Evolutionary conservation across 2,329 filamentous ascomycete species (phyloP).

Genomic region (Venturia aucupariae): DNA sequence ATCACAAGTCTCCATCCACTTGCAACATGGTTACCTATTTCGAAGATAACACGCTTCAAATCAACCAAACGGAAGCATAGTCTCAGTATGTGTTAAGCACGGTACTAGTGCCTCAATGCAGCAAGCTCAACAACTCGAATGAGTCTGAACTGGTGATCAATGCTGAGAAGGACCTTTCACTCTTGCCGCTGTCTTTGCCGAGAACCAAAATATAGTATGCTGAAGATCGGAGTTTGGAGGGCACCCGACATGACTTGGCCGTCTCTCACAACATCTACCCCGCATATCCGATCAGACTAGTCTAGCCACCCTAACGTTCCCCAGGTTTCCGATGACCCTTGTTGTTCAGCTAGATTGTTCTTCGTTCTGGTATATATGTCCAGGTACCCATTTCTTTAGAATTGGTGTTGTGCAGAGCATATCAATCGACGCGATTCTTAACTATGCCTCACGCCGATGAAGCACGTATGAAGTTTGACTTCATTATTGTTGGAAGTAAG

Average conservation of each 20-base stretch:
- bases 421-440: neutral
- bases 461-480: slow-evolving; percentile 14
- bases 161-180: neutral
- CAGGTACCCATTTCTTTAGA: neutral
- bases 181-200: neutral
- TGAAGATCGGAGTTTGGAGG: neutral
- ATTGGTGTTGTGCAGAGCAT: neutral
- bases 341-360: neutral
- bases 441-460: neutral
- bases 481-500: slow-evolving; percentile 16
- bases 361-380: neutral
- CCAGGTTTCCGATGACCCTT: neutral
- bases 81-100: no score
- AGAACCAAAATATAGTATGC: neutral
- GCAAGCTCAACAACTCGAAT: neutral
- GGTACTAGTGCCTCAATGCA: neutral
- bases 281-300: neutral
- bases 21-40: neutral
- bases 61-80: no score
- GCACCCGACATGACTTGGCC: neutral
- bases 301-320: neutral
- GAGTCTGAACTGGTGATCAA: neutral
- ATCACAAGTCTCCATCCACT: no score
- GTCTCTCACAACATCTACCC: slow-evolving; percentile 1
- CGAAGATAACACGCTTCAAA: neutral